Percentiles rank a stretch among this genome's conserved stretches.
These are phyloP conservation scores for Paecilomyces dactylethromorphus DNA, from an alignment of 2,329 filamentous ascomycete genomes.

Conservation along the genomic window DNA sequence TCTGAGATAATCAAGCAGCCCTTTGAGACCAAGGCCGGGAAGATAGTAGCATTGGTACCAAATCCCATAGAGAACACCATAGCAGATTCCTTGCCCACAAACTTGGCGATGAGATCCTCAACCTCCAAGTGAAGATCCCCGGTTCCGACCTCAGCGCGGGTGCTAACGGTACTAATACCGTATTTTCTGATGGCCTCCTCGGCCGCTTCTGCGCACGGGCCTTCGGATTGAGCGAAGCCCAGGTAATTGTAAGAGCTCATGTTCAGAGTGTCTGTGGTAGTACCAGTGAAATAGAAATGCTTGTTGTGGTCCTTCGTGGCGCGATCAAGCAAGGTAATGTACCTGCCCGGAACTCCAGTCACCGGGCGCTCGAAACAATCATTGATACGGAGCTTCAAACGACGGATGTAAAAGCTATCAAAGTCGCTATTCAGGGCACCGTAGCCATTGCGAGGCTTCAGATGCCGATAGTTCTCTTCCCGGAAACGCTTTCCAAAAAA, in stretches of 20 bases:
- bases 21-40: slow-evolving; percentile 86
- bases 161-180: slow-evolving; percentile 74
- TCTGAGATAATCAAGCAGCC: slow-evolving; percentile 93
- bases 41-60: slow-evolving; percentile 87
- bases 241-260: slow-evolving; percentile 99
- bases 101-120: slow-evolving; percentile 79
- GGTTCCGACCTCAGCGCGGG: slow-evolving; percentile 77
- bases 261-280: slow-evolving; percentile 89
- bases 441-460: slow-evolving; percentile 80
- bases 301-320: slow-evolving; percentile 87
- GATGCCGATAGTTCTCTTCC: slow-evolving; percentile 75
- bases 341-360: slow-evolving; percentile 88
- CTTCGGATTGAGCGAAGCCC: slow-evolving; percentile 94
- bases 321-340: slow-evolving; percentile 87
- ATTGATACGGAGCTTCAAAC: slow-evolving; percentile 89
- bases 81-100: slow-evolving; percentile 87
- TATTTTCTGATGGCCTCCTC: slow-evolving; percentile 81
- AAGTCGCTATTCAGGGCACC: slow-evolving; percentile 96
- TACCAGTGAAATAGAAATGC: slow-evolving; percentile 82
- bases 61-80: slow-evolving; percentile 99
- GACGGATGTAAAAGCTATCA: slow-evolving; percentile 94
- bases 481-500: slow-evolving; percentile 97
- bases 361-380: slow-evolving; percentile 93
- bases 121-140: slow-evolving; percentile 83
- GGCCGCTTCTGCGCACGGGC: slow-evolving; percentile 87